phyloP scores from a whole-genome alignment of 2,329 filamentous ascomycete species.

The Aspergillus thermomutatus region DNA sequence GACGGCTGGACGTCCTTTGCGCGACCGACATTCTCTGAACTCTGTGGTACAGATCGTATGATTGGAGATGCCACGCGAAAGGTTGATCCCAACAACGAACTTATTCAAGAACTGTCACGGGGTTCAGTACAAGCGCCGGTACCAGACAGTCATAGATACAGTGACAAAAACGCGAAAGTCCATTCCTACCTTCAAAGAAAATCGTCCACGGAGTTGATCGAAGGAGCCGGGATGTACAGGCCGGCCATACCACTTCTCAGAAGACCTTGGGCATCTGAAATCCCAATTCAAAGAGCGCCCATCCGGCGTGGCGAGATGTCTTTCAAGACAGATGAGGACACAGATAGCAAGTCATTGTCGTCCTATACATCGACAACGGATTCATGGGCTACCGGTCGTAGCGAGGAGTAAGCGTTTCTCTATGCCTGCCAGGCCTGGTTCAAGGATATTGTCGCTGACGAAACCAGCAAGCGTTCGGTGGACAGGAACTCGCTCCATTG shows the following conservation, averaged over 20 bases:
- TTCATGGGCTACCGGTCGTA: conserved; percentile 21
- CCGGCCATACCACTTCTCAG: background rate
- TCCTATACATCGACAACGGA: conserved; percentile 20
- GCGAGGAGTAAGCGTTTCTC: conserved; percentile 17
- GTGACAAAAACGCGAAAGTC: conserved; percentile 5
- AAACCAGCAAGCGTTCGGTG: conserved; percentile 9
- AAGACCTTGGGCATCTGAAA: conserved; percentile 17
- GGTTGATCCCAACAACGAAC: conserved; percentile 24
- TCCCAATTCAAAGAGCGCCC: conserved; percentile 1
- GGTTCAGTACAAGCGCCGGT: conserved; percentile 13
- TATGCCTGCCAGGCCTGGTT: background rate
- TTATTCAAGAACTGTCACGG: conserved; percentile 27
- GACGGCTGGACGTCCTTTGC: conserved; percentile 7
- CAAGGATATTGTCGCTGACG: conserved; percentile 2
- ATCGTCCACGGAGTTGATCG: background rate
- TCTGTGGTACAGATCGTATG: conserved; percentile 26
- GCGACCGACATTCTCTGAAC: conserved; percentile 14
- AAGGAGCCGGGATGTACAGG: background rate
- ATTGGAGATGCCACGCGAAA: conserved; percentile 29
- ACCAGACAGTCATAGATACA: background rate
- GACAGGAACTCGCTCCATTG: conserved; percentile 1
- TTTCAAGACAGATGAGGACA: conserved; percentile 4
- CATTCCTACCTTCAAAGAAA: background rate
- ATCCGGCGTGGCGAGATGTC: conserved; percentile 1
- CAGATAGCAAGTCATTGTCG: conserved; percentile 11